Conservation (phyloP, 306 rosid species). For the Datisca glomerata region DNA sequence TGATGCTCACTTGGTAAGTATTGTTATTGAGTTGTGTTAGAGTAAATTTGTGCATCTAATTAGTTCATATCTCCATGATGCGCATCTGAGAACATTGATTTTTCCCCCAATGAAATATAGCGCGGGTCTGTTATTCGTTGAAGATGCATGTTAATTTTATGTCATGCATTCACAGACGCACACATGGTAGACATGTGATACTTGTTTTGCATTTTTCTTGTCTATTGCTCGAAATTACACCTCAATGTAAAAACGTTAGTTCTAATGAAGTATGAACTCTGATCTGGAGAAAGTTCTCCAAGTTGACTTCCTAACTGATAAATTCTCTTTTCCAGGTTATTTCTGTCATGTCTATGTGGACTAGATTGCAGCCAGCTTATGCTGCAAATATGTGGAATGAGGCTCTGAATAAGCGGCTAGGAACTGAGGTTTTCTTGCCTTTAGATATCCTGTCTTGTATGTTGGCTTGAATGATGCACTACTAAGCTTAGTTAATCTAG, state of each 20-base stretch:
- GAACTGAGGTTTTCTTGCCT: conserved; percentile 57
- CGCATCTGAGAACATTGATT: not conserved
- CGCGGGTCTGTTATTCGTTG: too few relatives aligned
- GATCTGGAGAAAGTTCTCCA: not conserved
- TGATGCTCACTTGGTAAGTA: conserved; percentile 95
- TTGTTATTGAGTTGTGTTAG: not conserved
- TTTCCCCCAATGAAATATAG: not conserved
- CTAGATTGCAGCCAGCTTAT: conserved; percentile 89
- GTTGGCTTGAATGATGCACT: too few relatives aligned
- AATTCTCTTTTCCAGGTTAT: conserved; percentile 49
- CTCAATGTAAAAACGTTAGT: too few relatives aligned
- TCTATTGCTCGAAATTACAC: too few relatives aligned
- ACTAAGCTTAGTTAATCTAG: not conserved
- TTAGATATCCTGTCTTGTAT: not conserved
- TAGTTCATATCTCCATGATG: not conserved
- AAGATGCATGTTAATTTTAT: too few relatives aligned
- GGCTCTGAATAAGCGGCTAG: conserved; percentile 89
- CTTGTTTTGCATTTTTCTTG: too few relatives aligned
- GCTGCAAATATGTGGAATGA: conserved; percentile 99
- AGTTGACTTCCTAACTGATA: conserved; percentile 13
- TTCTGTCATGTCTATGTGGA: conserved; percentile 99
- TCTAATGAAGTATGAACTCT: not conserved
- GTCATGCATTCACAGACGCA: too few relatives aligned
- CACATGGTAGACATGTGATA: too few relatives aligned
- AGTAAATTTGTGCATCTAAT: not conserved